These are phyloP conservation scores for Populus euphratica DNA, from an alignment of 345 rosid genomes.

Conservation along the genomic window DNA sequence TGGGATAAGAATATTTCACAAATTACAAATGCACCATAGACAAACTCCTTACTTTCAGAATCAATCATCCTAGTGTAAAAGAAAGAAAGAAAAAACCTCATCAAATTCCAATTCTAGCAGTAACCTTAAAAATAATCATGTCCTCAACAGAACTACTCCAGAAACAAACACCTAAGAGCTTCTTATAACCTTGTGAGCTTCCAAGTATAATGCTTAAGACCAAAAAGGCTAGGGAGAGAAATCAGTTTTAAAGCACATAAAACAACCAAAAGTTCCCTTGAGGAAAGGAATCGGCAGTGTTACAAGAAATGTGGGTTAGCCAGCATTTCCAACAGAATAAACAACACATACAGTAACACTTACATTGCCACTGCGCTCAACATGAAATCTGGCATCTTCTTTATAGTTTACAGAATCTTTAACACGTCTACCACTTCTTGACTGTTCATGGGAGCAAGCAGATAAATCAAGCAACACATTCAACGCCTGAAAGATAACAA, in stretches of 20 bases:
- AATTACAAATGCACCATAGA: neutral
- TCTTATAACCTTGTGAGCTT: too few relatives aligned
- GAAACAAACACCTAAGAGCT: neutral
- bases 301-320: too few relatives aligned
- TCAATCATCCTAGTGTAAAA: neutral
- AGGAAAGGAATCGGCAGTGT: too few relatives aligned
- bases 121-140: neutral
- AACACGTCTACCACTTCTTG: conserved; percentile 27
- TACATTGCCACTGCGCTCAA: conserved; percentile 50
- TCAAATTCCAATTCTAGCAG: neutral
- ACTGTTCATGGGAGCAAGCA: conserved; percentile 44
- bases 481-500: conserved; percentile 57
- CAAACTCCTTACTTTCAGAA: neutral
- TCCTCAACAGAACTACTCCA: neutral
- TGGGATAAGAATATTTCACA: too few relatives aligned
- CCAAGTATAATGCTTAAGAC: neutral
- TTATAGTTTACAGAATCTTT: conserved; percentile 19
- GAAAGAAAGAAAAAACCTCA: neutral
- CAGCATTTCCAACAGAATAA: neutral
- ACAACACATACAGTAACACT: conserved; percentile 26
- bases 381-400: conserved; percentile 25
- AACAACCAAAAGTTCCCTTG: neutral
- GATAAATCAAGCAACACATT: conserved; percentile 67
- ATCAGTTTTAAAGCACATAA: neutral
- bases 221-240: neutral